Evolutionary conservation across 805 yeast genomes (phyloP).

Genomic region (Myxozyma lipomycoides): DNA sequence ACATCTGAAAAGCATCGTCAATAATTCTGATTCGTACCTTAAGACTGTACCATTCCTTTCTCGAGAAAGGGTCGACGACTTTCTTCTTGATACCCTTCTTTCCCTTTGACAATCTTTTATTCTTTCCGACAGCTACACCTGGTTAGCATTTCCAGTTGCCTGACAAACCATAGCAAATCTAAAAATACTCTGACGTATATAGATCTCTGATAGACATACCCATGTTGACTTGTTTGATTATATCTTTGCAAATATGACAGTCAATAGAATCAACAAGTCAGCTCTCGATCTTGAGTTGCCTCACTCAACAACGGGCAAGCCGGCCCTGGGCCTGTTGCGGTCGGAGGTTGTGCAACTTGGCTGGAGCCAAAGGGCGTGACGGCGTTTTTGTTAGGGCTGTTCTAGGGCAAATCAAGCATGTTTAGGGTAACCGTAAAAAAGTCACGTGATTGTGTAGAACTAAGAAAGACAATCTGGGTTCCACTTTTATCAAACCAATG

Average conservation of each 20-base stretch:
- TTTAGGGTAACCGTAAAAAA: too few relatives aligned
- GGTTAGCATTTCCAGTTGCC: background rate
- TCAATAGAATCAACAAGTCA: too few relatives aligned
- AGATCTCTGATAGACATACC: constrained; percentile 12
- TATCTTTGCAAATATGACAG: constrained; percentile 4
- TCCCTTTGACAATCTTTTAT: constrained; percentile 79
- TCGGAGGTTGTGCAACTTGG: too few relatives aligned
- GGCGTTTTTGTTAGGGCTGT: too few relatives aligned
- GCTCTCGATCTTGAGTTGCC: too few relatives aligned
- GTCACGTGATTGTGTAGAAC: too few relatives aligned
- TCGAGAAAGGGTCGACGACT: constrained; percentile 99
- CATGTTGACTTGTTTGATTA: constrained; percentile 22
- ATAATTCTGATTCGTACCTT: constrained; percentile 6
- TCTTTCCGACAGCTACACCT: constrained; percentile 83
- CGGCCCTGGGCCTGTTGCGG: too few relatives aligned
- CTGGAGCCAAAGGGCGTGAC: too few relatives aligned
- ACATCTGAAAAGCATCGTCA: background rate
- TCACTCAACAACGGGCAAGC: too few relatives aligned
- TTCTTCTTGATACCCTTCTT: constrained; percentile 98
- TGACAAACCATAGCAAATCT: background rate
- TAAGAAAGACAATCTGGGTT: too few relatives aligned
- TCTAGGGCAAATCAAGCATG: too few relatives aligned
- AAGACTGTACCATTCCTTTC: constrained; percentile 76
- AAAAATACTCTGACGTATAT: background rate
- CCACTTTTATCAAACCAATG: too few relatives aligned